These are phyloP conservation scores for Hordeum marinum DNA, from an alignment of 176 grass and related monocot genomes.

Conservation along the genomic window DNA sequence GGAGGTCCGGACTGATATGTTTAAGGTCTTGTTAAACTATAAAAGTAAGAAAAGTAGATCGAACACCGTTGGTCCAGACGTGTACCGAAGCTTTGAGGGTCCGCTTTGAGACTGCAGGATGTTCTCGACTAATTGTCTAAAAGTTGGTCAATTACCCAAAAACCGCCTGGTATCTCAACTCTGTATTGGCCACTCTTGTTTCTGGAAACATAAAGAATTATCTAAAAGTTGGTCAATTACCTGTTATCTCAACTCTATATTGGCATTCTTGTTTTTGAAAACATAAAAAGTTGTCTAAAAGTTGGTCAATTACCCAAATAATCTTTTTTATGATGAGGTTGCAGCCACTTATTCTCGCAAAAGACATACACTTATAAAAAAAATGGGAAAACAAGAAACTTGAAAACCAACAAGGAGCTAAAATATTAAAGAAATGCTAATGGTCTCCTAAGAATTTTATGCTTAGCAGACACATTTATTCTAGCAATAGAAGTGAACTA, in stretches of 20 bases:
- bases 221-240: too few relatives aligned
- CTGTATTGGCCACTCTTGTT: background rate
- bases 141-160: too few relatives aligned
- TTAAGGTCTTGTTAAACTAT: too few relatives aligned
- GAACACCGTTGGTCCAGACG: too few relatives aligned
- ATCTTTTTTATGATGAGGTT: too few relatives aligned
- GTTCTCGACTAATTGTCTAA: too few relatives aligned
- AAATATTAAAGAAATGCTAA: background rate
- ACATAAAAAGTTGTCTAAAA: too few relatives aligned
- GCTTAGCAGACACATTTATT: background rate
- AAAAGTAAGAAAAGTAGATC: too few relatives aligned
- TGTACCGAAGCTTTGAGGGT: background rate
- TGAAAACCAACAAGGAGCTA: background rate
- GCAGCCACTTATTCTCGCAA: too few relatives aligned
- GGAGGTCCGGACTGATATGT: rapidly evolving
- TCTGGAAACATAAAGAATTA: background rate
- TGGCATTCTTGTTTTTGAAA: too few relatives aligned
- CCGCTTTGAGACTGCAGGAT: background rate
- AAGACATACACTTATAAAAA: too few relatives aligned
- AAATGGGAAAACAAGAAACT: background rate
- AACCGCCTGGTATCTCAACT: background rate
- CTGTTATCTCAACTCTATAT: background rate
- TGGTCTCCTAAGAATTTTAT: background rate
- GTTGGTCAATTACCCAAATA: too few relatives aligned
- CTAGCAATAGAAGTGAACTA: background rate